Evolutionary conservation across 306 rosid species (phyloP).

Genomic region (Fragaria iinumae): DNA sequence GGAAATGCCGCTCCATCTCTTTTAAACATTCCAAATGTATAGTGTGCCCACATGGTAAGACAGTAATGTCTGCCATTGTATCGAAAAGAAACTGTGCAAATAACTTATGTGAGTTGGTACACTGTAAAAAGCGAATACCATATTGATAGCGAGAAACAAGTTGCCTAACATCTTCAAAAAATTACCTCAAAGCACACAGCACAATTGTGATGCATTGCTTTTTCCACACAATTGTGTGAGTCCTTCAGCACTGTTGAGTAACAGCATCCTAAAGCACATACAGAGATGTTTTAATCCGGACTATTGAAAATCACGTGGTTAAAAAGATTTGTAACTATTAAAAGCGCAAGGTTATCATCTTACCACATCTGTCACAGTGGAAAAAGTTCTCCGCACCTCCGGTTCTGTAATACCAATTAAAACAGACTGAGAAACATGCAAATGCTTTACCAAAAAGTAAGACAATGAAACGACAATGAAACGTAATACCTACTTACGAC

Average conservation of each 20-base stretch:
- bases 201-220: conserved; percentile 85
- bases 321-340: background rate
- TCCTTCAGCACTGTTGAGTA: conserved; percentile 60
- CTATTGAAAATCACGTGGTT: background rate
- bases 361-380: conserved; percentile 73
- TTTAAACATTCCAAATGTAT: conserved; percentile 66
- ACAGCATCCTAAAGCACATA: conserved; percentile 60
- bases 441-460: background rate
- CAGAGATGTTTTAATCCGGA: conserved; percentile 10
- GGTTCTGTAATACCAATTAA: conserved; percentile 38
- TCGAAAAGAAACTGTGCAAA: conserved; percentile 70
- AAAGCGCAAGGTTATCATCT: conserved; percentile 7
- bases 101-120: conserved; percentile 11
- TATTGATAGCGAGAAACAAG: background rate
- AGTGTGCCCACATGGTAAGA: conserved; percentile 63
- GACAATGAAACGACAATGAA: background rate
- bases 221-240: conserved; percentile 67
- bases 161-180: background rate
- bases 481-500: background rate
- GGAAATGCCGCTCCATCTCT: conserved; percentile 57
- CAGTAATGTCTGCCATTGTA: conserved; percentile 55
- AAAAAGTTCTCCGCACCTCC: conserved; percentile 74
- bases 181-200: conserved; percentile 86
- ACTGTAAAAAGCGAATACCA: conserved; percentile 6
- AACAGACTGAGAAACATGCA: background rate